Evolutionary conservation across 169 alveolate genomes (phyloP), one percentile per base, ranked within the genome.

Genomic region (Plasmodium cynomolgi): DNA sequence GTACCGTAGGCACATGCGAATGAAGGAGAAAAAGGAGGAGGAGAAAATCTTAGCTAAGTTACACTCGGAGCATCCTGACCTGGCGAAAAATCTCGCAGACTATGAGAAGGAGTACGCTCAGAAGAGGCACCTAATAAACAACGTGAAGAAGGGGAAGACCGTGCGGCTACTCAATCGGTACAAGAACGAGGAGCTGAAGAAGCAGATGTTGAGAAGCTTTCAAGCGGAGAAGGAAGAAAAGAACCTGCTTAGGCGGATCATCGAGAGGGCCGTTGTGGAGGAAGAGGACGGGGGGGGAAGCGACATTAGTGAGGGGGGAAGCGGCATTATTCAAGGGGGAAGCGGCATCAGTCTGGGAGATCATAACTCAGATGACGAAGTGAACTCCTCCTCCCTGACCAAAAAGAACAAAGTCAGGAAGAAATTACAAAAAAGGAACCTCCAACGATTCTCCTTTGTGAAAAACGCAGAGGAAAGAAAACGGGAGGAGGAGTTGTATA

Each of bases 71-170:
- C 54, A 77, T 62, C 94, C 94, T 13, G 84, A 88, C 11, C 0
- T 88, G 74, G 90, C 88, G 34, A 44, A 29, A 37, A 33, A 39
- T 39, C 44, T 88, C 2, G 72, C 50, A 0, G 54, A 62, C 37
- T 88, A 79, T 88, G 94, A 88, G 23, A 26, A 88, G n/a, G 94
- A 88, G 82, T 88, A 88, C 81, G 94, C 94, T 13, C 29, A 88
- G 73, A 88, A 88, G 72, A 88, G 94, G 81, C 77, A 88, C 81
- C 2, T 88, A 37, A 80, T 77, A 88, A 88, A 68, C 73, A 80
- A 88, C 50, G 88, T 88, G 34, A 86, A 86, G 34, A 88, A 80
- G 73, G 77, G 83, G 73, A 88, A 88, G 62, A 73, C 83, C n/a
- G 39, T 88, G n/a, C 68, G 56, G 13, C 31, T 81, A 20, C 82